Conservation (phyloP, 2,329 filamentous ascomycete genomes). For the Calonectria leucothoes region DNA sequence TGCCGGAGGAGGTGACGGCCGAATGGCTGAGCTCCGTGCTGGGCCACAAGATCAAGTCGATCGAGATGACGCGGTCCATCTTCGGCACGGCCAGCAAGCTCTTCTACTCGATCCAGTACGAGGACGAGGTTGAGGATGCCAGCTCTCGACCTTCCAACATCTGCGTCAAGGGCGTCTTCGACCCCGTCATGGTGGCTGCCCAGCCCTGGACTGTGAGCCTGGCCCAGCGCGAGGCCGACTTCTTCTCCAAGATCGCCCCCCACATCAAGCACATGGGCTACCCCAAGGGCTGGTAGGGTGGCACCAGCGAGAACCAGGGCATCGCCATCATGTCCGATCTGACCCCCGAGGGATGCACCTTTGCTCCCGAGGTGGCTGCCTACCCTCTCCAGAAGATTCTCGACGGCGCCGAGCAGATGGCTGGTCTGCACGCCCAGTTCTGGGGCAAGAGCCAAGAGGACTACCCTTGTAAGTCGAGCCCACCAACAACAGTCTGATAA, state of each 20-base stretch:
- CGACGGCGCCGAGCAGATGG: slow-evolving; percentile 53
- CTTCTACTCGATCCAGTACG: background rate
- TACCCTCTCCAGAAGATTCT: slow-evolving; percentile 48
- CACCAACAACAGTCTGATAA: too few species aligned
- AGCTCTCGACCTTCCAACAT: background rate
- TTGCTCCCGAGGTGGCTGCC: slow-evolving; percentile 45
- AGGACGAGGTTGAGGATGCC: background rate
- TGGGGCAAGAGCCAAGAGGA: slow-evolving; percentile 45
- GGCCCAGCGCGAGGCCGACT: slow-evolving; percentile 51
- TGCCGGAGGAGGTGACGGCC: slow-evolving; percentile 3
- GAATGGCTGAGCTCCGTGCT: slow-evolving; percentile 3
- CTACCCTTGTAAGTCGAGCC: slow-evolving; percentile 37
- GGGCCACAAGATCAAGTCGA: background rate
- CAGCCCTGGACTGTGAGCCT: slow-evolving; percentile 41
- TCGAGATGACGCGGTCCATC: slow-evolving; percentile 2
- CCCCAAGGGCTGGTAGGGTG: slow-evolving; percentile 51
- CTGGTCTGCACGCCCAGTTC: slow-evolving; percentile 52
- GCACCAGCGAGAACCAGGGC: slow-evolving; percentile 48
- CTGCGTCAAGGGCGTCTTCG: slow-evolving; percentile 52
- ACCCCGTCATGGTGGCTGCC: slow-evolving; percentile 45
- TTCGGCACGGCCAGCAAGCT: slow-evolving; percentile 8
- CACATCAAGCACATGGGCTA: slow-evolving; percentile 44
- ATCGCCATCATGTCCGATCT: slow-evolving; percentile 54
- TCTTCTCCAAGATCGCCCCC: slow-evolving; percentile 50
- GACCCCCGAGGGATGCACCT: slow-evolving; percentile 44